phyloP scores from a whole-genome alignment of 495 filamentous ascomycete genomes.

The Lineolata rhizophorae region DNA sequence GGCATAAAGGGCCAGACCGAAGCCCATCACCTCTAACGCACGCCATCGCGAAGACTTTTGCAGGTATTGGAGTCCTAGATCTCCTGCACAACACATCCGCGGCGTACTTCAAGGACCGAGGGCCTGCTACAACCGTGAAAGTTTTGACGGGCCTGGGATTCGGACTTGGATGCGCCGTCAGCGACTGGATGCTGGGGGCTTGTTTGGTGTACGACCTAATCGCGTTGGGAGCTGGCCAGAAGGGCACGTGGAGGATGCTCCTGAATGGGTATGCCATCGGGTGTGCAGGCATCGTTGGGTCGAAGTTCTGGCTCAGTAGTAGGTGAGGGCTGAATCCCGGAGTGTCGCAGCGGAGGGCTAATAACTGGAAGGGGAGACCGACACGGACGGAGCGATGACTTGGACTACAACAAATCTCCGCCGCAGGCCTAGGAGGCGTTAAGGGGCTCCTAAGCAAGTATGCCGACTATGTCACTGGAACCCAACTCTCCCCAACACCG shows the following conservation, averaged over 20 bases:
- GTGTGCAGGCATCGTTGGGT: constrained; percentile 25
- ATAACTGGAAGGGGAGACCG: too few relatives aligned
- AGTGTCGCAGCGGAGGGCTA: too few relatives aligned
- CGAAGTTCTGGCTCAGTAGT: constrained; percentile 24
- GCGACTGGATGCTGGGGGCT: constrained; percentile 31
- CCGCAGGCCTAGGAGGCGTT: too few relatives aligned
- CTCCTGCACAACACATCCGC: constrained; percentile 28
- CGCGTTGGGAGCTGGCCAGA: constrained; percentile 25
- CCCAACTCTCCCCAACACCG: too few relatives aligned
- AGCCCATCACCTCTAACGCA: constrained; percentile 25
- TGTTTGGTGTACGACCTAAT: constrained; percentile 30
- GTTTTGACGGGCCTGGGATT: constrained; percentile 24
- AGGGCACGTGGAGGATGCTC: constrained; percentile 22
- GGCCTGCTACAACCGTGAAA: constrained; percentile 21
- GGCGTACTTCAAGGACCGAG: constrained; percentile 23
- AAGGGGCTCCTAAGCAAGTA: too few relatives aligned
- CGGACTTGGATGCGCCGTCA: constrained; percentile 17
- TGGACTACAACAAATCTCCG: too few relatives aligned
- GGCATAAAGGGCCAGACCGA: constrained; percentile 21
- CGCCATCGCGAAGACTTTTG: constrained; percentile 28
- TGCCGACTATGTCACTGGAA: too few relatives aligned
- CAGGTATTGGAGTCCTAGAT: constrained; percentile 30
- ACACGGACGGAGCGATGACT: too few relatives aligned
- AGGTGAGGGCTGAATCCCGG: too few relatives aligned
- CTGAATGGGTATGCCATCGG: constrained; percentile 24